Conservation (phyloP, 1,284 basidiomycete genomes). For the Pisolithus thermaeus region DNA sequence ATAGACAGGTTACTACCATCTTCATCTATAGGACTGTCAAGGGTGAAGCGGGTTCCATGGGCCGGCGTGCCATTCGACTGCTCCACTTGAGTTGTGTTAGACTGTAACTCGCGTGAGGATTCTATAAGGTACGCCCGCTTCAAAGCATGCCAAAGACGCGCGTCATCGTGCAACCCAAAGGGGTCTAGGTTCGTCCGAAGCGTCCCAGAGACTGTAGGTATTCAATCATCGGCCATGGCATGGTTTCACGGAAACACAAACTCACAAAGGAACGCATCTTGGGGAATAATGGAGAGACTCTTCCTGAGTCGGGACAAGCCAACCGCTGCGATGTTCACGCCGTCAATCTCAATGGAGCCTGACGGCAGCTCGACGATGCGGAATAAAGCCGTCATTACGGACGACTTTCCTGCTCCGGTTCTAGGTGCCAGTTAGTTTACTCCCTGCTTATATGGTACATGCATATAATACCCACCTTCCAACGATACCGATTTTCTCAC, state of each 20-base stretch:
- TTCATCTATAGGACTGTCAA: conserved; percentile 79
- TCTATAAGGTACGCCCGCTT: conserved; percentile 75
- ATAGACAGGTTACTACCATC: conserved; percentile 77
- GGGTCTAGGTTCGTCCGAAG: conserved; percentile 80
- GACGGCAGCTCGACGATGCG: conserved; percentile 60
- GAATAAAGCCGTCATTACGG: conserved; percentile 54
- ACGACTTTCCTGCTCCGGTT: conserved; percentile 76
- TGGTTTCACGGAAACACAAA: conserved; percentile 5
- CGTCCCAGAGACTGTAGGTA: conserved; percentile 37
- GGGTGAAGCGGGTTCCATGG: conserved; percentile 54
- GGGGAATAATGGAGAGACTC: conserved; percentile 82
- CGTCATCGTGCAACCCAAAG: conserved; percentile 71
- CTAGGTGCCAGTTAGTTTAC: conserved; percentile 27
- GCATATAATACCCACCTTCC: conserved; percentile 40
- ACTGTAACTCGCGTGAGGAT: conserved; percentile 23
- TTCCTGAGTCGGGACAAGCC: conserved; percentile 63
- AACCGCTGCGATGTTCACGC: conserved; percentile 60
- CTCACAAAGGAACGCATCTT: conserved; percentile 63
- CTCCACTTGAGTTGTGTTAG: neutral
- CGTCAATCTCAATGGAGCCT: conserved; percentile 64
- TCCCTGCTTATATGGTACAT: neutral
- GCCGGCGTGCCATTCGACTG: neutral
- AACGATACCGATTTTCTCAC: conserved; percentile 89
- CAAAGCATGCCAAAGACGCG: conserved; percentile 76
- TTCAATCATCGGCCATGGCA: neutral